Evolutionary conservation across 306 rosid genomes (phyloP), one percentile per base, ranked within the genome.

Genomic region (Quillaja saponaria): DNA sequence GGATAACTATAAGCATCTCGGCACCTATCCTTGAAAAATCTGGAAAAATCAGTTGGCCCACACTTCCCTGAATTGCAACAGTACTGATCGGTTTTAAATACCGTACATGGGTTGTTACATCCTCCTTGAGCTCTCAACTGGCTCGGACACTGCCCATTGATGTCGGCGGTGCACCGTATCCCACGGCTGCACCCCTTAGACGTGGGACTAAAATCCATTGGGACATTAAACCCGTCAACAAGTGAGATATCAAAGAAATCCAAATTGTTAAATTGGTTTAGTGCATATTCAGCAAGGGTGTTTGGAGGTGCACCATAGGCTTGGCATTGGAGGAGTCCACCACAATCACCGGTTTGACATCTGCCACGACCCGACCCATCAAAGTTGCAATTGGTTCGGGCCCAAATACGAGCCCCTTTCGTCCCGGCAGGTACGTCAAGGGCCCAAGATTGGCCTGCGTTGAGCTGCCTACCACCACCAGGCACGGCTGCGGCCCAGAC

Each of bases 301-400:
- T 78, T 68, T 0, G 90, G 95, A 0, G 95, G 67, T 3, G 34
- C 0, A 1, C 92, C 95, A 31, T 19, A 55, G 0, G 64, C 75
- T n/a, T 52, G 13, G 55, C 92, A 87, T 6, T 31, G 34, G 0
- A 84, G 77, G 3, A 61, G 58, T 0, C 83, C 83, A 0, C 72
- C 73, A 7, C 91, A 90, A 18, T 86, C 96, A 1, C 95, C 95
- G 0, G 95, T 86, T 10, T 49, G 16, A 19, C 96, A 90, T 3
- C 8, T 64, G 4, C 90, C 90, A 0, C 20, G 55, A 0, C 91
- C 90, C 0, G 60, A 31, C 0, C 42, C 49, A 19, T 84, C 82
- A 15, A 86, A 86, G 40, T 58, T 73, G 81, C 96, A 86, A n/a
- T 71, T 68, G 28, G 96, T 90, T 35, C 95, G 85, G 0, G 83